These are phyloP conservation scores for Globisporangium irregulare DNA, from an alignment of 352 stramenopile species.

Conservation along the genomic window DNA sequence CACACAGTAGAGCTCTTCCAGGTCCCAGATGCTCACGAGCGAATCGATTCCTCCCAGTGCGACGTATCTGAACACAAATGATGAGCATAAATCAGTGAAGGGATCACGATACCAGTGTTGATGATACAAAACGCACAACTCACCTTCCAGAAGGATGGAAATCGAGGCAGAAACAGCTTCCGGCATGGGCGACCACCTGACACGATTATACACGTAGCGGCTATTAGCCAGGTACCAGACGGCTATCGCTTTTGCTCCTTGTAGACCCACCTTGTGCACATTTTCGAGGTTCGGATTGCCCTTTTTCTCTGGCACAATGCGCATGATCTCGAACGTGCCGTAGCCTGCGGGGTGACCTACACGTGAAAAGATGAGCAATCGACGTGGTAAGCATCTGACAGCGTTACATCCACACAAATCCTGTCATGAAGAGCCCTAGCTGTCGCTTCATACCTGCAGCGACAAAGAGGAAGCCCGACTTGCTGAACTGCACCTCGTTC, in stretches of 20 bases:
- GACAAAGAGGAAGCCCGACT: constrained; percentile 75
- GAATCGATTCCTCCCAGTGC: constrained; percentile 80
- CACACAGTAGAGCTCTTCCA: constrained; percentile 84
- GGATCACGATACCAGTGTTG: background rate
- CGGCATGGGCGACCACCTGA: constrained; percentile 73
- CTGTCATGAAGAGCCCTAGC: background rate
- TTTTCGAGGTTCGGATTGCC: constrained; percentile 79
- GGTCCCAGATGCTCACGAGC: constrained; percentile 81
- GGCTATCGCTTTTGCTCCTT: background rate
- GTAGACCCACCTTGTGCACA: constrained; percentile 60
- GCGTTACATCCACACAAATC: background rate
- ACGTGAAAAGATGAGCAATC: background rate
- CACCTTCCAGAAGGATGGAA: constrained; percentile 75
- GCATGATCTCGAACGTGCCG: constrained; percentile 84
- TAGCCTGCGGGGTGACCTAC: constrained; percentile 65
- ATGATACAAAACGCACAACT: background rate
- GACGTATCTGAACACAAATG: constrained; percentile 41
- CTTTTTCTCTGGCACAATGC: constrained; percentile 73
- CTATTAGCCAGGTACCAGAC: constrained; percentile 10
- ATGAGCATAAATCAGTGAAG: background rate
- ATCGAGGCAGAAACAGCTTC: constrained; percentile 80
- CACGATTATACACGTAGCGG: background rate
- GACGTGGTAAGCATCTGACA: background rate
- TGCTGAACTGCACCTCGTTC: constrained; percentile 84
- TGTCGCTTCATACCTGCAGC: constrained; percentile 36